phyloP scores from a whole-genome alignment of 2,329 filamentous ascomycete species.

The Penicillium sp. region DNA sequence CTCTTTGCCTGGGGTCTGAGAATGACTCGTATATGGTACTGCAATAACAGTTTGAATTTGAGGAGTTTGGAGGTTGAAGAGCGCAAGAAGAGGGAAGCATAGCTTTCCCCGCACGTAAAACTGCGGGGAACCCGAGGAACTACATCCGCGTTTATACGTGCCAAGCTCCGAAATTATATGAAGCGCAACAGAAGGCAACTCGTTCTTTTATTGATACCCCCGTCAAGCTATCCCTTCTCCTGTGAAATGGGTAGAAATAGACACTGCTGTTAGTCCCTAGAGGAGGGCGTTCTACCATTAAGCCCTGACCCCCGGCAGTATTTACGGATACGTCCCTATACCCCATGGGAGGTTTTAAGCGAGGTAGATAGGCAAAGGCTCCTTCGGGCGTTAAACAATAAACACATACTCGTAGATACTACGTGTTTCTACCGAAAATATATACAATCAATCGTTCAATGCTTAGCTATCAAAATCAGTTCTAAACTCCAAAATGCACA shows the following conservation, averaged over 20 bases:
- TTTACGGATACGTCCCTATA: too few species aligned
- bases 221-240: too few species aligned
- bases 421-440: not conserved
- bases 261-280: too few species aligned
- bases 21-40: not conserved
- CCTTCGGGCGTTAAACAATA: too few species aligned
- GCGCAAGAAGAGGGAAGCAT: not conserved
- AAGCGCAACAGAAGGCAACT: too few species aligned
- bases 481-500: not conserved
- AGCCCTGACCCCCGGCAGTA: too few species aligned
- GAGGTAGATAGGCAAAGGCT: too few species aligned
- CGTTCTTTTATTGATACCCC: too few species aligned
- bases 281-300: too few species aligned
- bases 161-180: too few species aligned
- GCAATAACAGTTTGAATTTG: not conserved
- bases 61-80: not conserved
- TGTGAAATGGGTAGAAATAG: too few species aligned
- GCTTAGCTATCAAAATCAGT: not conserved
- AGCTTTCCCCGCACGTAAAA: slow-evolving; percentile 11
- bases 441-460: not conserved
- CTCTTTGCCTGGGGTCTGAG: not conserved
- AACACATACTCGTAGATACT: not conserved
- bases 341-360: too few species aligned
- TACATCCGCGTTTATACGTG: not conserved
- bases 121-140: slow-evolving; percentile 9